phyloP scores from a whole-genome alignment of 495 filamentous ascomycete species.

The Neurospora cerealis region DNA sequence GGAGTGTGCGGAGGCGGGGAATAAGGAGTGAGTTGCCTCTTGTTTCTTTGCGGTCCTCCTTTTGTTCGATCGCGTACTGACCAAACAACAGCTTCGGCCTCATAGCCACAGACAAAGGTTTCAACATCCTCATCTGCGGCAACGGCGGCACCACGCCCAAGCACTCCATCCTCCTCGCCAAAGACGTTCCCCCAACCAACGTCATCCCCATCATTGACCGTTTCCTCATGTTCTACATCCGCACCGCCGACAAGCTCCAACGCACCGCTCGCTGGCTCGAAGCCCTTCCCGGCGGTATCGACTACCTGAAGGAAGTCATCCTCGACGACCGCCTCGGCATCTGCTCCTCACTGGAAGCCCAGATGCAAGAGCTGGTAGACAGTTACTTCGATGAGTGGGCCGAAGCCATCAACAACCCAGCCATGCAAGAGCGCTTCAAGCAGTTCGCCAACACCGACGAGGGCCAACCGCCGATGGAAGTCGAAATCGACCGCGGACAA shows the following conservation, averaged over 20 bases:
- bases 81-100: conserved; percentile 61
- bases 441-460: conserved; percentile 87
- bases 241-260: conserved; percentile 90
- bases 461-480: conserved; percentile 57
- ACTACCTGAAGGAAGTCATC: conserved; percentile 74
- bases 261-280: conserved; percentile 92
- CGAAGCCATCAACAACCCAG: conserved; percentile 64
- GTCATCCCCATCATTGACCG: conserved; percentile 82
- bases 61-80: conserved; percentile 4
- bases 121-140: conserved; percentile 88
- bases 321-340: conserved; percentile 87
- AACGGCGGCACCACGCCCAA: conserved; percentile 86
- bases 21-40: conserved; percentile 61
- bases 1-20: conserved; percentile 93
- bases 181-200: conserved; percentile 79
- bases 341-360: conserved; percentile 71
- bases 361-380: conserved; percentile 82
- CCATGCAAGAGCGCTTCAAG: conserved; percentile 60
- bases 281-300: conserved; percentile 74
- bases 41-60: background rate
- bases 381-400: conserved; percentile 97
- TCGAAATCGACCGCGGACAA: conserved; percentile 66
- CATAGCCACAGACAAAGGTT: conserved; percentile 90
- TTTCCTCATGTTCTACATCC: conserved; percentile 94
- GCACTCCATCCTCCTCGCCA: conserved; percentile 81